Evolutionary conservation across 73 alveolate genomes (phyloP).

Genomic region (Halteria grandinella): DNA sequence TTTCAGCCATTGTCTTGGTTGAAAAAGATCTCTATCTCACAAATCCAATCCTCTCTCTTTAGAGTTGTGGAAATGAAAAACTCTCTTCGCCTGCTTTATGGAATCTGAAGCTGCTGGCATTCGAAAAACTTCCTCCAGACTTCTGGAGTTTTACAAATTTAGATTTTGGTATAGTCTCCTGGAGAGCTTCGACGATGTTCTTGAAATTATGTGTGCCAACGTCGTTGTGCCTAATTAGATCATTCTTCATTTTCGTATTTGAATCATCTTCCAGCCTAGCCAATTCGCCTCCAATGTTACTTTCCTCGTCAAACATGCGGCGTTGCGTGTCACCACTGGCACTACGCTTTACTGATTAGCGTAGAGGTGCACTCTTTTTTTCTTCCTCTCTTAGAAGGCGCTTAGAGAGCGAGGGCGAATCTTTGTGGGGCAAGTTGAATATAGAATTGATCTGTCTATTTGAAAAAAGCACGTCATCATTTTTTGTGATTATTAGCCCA

Average conservation of each 20-base stretch:
- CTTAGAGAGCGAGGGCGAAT: no score
- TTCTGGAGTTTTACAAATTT: slow-evolving; percentile 21
- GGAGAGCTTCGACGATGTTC: neutral
- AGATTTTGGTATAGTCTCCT: neutral
- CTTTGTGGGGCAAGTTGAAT: no score
- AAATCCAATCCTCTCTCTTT: no score
- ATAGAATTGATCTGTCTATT: neutral
- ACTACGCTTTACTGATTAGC: no score
- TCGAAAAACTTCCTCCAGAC: neutral
- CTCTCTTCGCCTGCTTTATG: neutral
- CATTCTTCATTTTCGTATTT: neutral
- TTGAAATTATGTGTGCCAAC: slow-evolving; percentile 1
- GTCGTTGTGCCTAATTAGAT: neutral
- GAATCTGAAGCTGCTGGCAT: neutral
- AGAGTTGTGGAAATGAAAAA: neutral
- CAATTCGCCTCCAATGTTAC: no score
- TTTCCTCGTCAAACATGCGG: no score
- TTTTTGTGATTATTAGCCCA: slow-evolving; percentile 17
- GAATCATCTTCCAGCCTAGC: neutral
- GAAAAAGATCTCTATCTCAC: no score
- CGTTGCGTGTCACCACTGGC: no score
- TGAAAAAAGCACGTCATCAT: neutral
- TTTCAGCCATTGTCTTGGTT: no score
- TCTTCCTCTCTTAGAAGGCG: no score
- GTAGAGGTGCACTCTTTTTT: no score